A percentile compares a stretch with the other conserved stretches of the same genome.
Conservation (phyloP, 257 asterid species). For the Solanum sparsipilum region DNA sequence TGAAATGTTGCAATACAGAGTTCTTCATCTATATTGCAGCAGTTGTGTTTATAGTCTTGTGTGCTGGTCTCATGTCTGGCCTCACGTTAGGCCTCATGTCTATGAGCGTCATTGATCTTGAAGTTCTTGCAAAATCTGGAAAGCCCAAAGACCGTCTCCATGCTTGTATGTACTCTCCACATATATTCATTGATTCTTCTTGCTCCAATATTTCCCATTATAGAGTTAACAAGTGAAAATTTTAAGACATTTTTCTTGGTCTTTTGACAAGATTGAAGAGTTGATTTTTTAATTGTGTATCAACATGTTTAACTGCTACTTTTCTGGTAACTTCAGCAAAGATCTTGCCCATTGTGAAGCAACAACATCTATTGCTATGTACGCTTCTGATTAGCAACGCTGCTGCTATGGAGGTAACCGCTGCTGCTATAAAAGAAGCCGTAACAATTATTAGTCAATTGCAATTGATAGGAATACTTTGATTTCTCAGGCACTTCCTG, state of each 20-base stretch:
- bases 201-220: background rate
- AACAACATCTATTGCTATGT: conserved; percentile 71
- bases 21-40: conserved; percentile 11
- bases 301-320: background rate
- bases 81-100: conserved; percentile 31
- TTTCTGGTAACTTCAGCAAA: conserved; percentile 29
- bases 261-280: background rate
- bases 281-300: background rate
- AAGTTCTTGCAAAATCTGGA: conserved; percentile 26
- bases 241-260: background rate
- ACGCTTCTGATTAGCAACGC: conserved; percentile 67
- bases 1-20: conserved; percentile 15
- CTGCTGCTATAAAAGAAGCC: background rate
- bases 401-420: conserved; percentile 64
- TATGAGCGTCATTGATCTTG: conserved; percentile 22
- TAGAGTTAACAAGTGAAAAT: background rate
- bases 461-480: background rate
- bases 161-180: conserved; percentile 4
- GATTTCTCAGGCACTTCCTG: conserved; percentile 67
- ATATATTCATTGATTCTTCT: background rate
- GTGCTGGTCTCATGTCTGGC: conserved; percentile 25
- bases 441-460: background rate
- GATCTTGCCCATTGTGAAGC: conserved; percentile 55
- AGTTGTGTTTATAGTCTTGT: background rate
- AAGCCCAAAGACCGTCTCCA: conserved; percentile 6